Base-by-base conservation (phyloP, 2,329 filamentous ascomycete genomes). In the Hypoxylon sp. region DNA sequence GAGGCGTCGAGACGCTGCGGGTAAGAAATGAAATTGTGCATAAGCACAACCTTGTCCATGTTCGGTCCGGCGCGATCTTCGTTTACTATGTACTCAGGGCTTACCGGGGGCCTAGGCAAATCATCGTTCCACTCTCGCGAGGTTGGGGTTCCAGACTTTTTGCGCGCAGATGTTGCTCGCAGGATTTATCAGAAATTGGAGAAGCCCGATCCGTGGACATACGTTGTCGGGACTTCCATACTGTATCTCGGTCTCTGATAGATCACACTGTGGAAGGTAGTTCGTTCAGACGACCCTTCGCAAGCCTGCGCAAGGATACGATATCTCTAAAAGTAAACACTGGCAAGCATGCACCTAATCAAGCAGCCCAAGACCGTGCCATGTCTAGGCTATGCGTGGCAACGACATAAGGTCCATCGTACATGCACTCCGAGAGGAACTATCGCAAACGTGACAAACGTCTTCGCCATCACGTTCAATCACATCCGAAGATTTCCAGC, bases 161-260 rank as follows among this genome's bases (percentile, higher is more conserved):
- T 56, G 51, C 47, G 52, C 52, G 48, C 53, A 60, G 59, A 44
- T 56, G 51, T 48, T 43, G 28, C 59, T 62, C 47, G 62, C 52
- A 64, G 64, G 63, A 63, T 66, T 59, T 43, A 63, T 30, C 59
- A 62, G 51, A 63, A 63, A 63, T 66, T 66, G 59, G 59, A 66
- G 59, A 59, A 63, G 41, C 55, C 55, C 59, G 56, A 59, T 62
- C 54, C 26, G 41, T 56, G 51, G 32, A 41, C 30, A n/a, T 20
- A 19, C 17, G 7, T 39, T 26, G 24, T 28, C 48, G 24, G 32
- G 28, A 53, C 53, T 44, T n/a, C 52, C 52, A 28, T 59, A 58
- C 50, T 53, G 41, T 56, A 39, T 55, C 47, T 48, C 28, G 7
- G 17, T 11, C n/a, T 20, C 56, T 49, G 15, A 10, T 19, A 49